Base-by-base conservation (phyloP, 1,284 basidiomycete genomes). In the Irpex rosettiformis region DNA sequence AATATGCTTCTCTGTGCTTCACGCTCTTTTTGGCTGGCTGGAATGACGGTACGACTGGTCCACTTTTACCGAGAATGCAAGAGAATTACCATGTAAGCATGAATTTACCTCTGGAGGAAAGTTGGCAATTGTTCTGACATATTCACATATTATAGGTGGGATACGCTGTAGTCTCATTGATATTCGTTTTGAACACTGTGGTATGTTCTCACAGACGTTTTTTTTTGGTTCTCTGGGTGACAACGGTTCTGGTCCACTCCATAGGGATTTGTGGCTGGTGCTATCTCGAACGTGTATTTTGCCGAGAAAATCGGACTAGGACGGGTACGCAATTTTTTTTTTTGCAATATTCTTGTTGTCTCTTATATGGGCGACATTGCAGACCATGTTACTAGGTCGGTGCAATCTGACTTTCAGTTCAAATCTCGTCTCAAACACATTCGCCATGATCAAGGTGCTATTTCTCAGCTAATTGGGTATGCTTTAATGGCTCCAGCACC, bases 1-100 rank as follows among this genome's bases (percentile, higher is more conserved):
- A 79, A 58, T 76, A 78, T 59, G 63, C 67, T 1, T 64, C 75
- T 0, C 65, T 79, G 11, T 78, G 75, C 62, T 79, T 69, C 65
- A 65, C 70, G n/a, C 64, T 78, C 27, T 79, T 78, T 54, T 63
- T 84, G 10, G 71, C 74, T 3, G 85, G 85, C 6, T 86, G 84
- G 83, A 86, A 84, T 65, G 85, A 86, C 65, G 80, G 79, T 1
- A 78, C 79, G 8, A 79, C 79, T 21, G 85, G 84, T 0, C 83
- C 85, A 1, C 69, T 87, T 11, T 67, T 87, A 0, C 85, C 83
- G 16, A 72, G 75, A 1, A 78, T 87, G 16, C 83, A 85, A 64
- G 67, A 67, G 1, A 70, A 79, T 56, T 87, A 86, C 63, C 65
- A 77, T 57, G 79, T 42, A 71, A 65, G 33, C 28, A 10, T 22